These are phyloP conservation scores for Coniella vitis DNA, from an alignment of 2,329 filamentous ascomycete species.

Conservation along the genomic window DNA sequence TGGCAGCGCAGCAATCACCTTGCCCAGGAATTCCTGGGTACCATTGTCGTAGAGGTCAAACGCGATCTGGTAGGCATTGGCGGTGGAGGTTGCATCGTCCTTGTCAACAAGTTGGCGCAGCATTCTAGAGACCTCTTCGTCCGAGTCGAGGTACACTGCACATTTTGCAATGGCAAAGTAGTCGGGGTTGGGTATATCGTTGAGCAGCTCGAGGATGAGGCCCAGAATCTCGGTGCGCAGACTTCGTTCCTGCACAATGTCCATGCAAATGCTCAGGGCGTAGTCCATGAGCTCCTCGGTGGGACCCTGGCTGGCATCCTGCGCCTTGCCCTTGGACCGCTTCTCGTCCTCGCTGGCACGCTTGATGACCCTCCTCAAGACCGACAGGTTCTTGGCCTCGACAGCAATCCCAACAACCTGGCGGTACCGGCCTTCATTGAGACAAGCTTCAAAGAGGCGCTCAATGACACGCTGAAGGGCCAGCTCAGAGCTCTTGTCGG, in stretches of 20 bases:
- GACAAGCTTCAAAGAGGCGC: constrained; percentile 84
- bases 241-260: constrained; percentile 87
- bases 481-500: constrained; percentile 64
- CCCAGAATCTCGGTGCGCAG: constrained; percentile 79
- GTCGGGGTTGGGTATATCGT: constrained; percentile 84
- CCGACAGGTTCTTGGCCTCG: constrained; percentile 85
- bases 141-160: constrained; percentile 89
- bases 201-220: constrained; percentile 90
- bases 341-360: constrained; percentile 84
- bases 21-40: constrained; percentile 91
- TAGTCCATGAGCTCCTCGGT: constrained; percentile 97
- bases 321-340: constrained; percentile 54
- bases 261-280: constrained; percentile 92
- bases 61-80: constrained; percentile 92
- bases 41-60: constrained; percentile 99
- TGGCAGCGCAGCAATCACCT: constrained; percentile 77
- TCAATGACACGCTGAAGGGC: constrained; percentile 80
- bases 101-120: constrained; percentile 74
- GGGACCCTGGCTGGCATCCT: constrained; percentile 46
- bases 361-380: constrained; percentile 80
- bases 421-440: constrained; percentile 78
- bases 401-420: constrained; percentile 97
- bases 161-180: constrained; percentile 98
- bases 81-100: constrained; percentile 69
- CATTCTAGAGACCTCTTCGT: constrained; percentile 83